Base-by-base conservation (phyloP, 2,329 filamentous ascomycete genomes). In the Phoma sp. region DNA sequence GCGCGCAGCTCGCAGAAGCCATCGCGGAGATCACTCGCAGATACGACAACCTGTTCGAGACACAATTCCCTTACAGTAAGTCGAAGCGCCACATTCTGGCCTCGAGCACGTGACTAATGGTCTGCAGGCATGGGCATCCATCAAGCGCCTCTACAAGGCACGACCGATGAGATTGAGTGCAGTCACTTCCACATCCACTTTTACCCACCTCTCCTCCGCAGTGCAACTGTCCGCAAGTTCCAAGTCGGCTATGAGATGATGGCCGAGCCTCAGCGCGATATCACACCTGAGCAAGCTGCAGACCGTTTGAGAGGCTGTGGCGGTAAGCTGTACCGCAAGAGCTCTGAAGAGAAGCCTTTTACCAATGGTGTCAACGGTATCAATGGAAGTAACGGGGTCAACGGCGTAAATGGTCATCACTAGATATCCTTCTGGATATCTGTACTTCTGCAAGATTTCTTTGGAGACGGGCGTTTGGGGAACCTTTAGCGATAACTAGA, bases 161-260 rank as follows among this genome's bases (percentile, higher is more conserved):
- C 85, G 0, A 83, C 86, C 1, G 91, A 96, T 58, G 94, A 98
- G 75, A 85, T 94, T 49, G 90, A 96, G 67, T 87, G 87, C 58
- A 92, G 91, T 64, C 94, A 96, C 77, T 87, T 99, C 72, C 95
- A 99, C 76, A 88, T 99, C 80, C 95, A 99, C 79, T 99, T 99
- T 77, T 98, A 97, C 75, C 95, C 95, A 37, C 95, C 95, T 12
- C 82, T 99, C 41, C 82, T 99, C 61, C 87, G 95, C 52, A 96
- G 92, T 41, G 93, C 95, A 2, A 96, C 92, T 0, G 93, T 99
- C 41, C 88, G 91, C 65, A 99, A 99, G 79, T 99, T 98, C 78
- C 77, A 98, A 47, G 95, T 99, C 31, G 95, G 95, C 61, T 98
- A 96, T 74, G 95, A 99, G 78, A 84, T 99, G 78, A 86, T 99